Evolutionary conservation across 257 asterid genomes (phyloP).

Genomic region (Orobanche coerulescens): DNA sequence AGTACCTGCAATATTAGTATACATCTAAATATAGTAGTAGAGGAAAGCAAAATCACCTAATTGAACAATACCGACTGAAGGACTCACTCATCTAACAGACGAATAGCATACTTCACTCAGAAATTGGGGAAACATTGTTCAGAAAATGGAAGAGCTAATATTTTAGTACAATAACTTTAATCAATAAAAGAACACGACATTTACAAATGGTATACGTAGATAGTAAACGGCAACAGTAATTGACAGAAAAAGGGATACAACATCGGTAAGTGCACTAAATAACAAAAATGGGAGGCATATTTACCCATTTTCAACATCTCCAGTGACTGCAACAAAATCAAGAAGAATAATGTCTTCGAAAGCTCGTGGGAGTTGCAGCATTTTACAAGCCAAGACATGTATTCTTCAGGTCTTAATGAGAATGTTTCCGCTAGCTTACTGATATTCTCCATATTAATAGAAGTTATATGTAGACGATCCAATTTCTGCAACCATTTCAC

Average conservation of each 20-base stretch:
- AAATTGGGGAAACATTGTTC: neutral
- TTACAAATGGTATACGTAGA: neutral
- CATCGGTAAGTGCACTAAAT: neutral
- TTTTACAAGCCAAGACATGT: constrained; percentile 60
- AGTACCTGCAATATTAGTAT: neutral
- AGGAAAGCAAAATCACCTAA: neutral
- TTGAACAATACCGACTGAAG: neutral
- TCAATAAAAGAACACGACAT: neutral
- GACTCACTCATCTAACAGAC: neutral
- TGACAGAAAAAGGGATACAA: neutral
- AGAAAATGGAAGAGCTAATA: neutral
- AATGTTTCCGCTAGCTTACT: constrained; percentile 47
- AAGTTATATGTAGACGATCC: constrained; percentile 32
- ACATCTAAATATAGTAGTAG: neutral
- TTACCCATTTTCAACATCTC: constrained; percentile 54
- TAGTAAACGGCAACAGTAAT: neutral
- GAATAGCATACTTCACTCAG: neutral
- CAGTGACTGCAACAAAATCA: constrained; percentile 57
- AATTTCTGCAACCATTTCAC: constrained; percentile 45
- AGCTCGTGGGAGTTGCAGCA: constrained; percentile 56
- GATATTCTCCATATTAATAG: constrained; percentile 54
- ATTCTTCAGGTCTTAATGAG: constrained; percentile 34
- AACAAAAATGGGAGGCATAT: constrained; percentile 4
- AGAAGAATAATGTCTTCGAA: constrained; percentile 60
- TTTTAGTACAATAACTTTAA: neutral